Evolutionary conservation across 2,329 filamentous ascomycete species (phyloP).

Genomic region (Pochonia chlamydosporia): DNA sequence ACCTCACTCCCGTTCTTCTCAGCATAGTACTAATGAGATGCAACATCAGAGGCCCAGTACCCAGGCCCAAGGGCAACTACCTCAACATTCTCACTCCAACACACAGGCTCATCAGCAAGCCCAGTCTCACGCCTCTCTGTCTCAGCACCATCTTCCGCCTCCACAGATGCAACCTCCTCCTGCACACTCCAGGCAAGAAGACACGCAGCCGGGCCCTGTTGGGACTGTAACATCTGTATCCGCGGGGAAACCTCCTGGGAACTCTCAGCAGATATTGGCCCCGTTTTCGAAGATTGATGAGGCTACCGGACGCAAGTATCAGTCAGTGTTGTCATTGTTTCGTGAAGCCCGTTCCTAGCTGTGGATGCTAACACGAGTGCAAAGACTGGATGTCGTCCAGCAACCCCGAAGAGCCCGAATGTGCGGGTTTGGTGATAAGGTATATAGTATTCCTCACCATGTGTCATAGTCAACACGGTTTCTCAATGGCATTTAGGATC

Average conservation of each 20-base stretch:
- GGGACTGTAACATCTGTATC: conserved; percentile 3
- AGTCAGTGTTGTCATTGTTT: conserved; percentile 19
- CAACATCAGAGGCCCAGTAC: conserved; percentile 11
- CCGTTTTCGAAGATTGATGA: conserved; percentile 30
- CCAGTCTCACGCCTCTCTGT: conserved; percentile 1
- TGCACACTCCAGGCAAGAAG: conserved; percentile 17
- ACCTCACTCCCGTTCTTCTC: conserved; percentile 7
- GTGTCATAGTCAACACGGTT: not conserved
- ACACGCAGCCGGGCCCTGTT: conserved; percentile 6
- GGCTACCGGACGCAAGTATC: conserved; percentile 26
- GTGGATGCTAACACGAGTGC: conserved; percentile 12
- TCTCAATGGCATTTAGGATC: conserved; percentile 54
- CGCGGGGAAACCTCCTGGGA: conserved; percentile 12
- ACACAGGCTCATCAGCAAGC: conserved; percentile 15
- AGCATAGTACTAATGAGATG: conserved; percentile 7
- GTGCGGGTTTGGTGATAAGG: conserved; percentile 99
- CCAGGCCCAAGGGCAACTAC: conserved; percentile 1
- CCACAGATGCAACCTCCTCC: conserved; percentile 12
- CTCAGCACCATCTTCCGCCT: conserved; percentile 12
- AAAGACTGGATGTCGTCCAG: conserved; percentile 73
- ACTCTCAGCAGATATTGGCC: conserved; percentile 15
- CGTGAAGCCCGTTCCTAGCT: not conserved
- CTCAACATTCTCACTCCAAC: conserved; percentile 16
- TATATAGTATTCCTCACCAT: conserved; percentile 28
- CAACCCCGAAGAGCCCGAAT: conserved; percentile 90